Base-by-base conservation (phyloP, 805 yeast species). In the Pachysolen tannophilus region DNA sequence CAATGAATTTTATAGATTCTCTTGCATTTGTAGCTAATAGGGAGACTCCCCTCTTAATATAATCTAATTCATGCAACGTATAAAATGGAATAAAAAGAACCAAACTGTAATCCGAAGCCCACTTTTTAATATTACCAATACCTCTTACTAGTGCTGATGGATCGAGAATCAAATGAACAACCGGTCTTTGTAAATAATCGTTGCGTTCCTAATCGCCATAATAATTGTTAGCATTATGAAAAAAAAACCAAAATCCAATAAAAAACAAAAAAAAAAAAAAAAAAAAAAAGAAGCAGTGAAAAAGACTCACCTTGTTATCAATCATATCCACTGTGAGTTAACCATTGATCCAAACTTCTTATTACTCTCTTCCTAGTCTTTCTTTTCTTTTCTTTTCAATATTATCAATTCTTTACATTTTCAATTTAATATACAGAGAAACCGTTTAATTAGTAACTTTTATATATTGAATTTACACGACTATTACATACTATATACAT, bases 111-210 rank as follows among this genome's bases (percentile, higher is more conserved):
- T 61, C 47, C 32, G 64, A 57, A 39, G 67, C 62, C 87, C 87
- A 81, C 45, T 74, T 58, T 49, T 74, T 75, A 47, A 81, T 64
- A 46, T 75, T 75, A 1, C 83, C 84, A 30, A 81, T 61, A 2
- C 86, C 90, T 36, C 78, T 71, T 14, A 76, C 75, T 41, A 81
- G 64, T 2, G 83, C 78, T 6, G 83, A 70, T 15, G 79, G 82
- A 49, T 81, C 88, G 28, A 81, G 47, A 14, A 81, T 74, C 39
- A 79, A 62, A 48, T 65, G 49, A 18, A 37, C 40, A 20, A 29
- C 29, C 10, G 28, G 26, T 18, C 30, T 37, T 30, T 32, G 25
- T 17, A n/a, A 8, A 16, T 26, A 26, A 26, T 15, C 16, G 13
- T 5, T 14, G 28, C 6, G 8, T 15, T 14, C 13, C 28, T 16